phyloP scores from a whole-genome alignment of 495 filamentous ascomycete genomes.

The Friedmanniomyces simplex region DNA sequence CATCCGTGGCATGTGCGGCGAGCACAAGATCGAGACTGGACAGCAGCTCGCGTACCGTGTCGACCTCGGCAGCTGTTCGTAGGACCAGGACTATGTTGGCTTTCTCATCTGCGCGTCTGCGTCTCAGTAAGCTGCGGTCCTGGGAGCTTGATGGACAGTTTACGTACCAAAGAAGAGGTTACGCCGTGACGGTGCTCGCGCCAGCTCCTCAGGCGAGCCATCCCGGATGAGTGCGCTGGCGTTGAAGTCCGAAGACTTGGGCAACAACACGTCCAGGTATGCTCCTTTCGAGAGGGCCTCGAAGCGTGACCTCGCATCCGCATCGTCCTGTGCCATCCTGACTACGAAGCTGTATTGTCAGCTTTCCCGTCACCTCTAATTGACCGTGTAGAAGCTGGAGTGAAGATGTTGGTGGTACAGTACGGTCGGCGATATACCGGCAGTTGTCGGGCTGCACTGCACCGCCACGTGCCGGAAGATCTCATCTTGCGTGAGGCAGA shows the following conservation, averaged over 20 bases:
- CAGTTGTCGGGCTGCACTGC: too few species aligned
- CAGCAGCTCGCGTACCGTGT: slow-evolving; percentile 5
- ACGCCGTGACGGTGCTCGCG: slow-evolving; percentile 5
- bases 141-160: neutral
- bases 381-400: too few species aligned
- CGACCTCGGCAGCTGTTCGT: neutral
- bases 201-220: slow-evolving; percentile 10
- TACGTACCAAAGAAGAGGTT: slow-evolving; percentile 18
- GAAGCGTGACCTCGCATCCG: neutral
- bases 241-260: neutral
- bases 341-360: too few species aligned
- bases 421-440: too few species aligned
- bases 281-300: slow-evolving; percentile 8
- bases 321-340: neutral
- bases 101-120: slow-evolving; percentile 20
- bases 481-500: too few species aligned
- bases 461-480: too few species aligned
- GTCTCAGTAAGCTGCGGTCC: slow-evolving; percentile 10
- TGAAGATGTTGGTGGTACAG: too few species aligned
- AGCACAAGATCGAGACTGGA: slow-evolving; percentile 8
- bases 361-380: neutral
- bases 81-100: slow-evolving; percentile 8
- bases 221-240: neutral
- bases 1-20: slow-evolving; percentile 19
- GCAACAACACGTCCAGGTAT: slow-evolving; percentile 8